Evolutionary conservation across 306 rosid genomes (phyloP), one percentile per base, ranked within the genome.

Genomic region (Cucumis melo): DNA sequence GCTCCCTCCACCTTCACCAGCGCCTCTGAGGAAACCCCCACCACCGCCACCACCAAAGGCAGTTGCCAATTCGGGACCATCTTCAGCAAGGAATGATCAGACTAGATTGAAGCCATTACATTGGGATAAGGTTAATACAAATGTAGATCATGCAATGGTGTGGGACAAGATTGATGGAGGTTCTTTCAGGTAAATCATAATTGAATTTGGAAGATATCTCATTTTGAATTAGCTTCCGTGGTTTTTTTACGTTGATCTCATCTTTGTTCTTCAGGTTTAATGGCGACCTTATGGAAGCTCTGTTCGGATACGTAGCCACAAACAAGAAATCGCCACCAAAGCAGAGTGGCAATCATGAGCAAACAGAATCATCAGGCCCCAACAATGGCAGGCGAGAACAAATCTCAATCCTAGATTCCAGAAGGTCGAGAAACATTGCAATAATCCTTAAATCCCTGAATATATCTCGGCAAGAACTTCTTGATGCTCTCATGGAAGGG

Each of bases 111-210:
- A 91, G 84, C 97, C 96, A 48, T 83, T 93, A 67, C 97, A 89
- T 64, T 91, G 98, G 98, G 98, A 93, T 83, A 93, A 93, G 85
- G 96, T 91, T 62, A 80, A 64, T 44, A 91, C 97, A 7, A 88
- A 81, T 78, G 93, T 81, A 78, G 93, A 91, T 83, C 98, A 87
- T 80, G 86, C 93, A 55, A 87, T 90, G 65, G 97, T 90, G 61
- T 92, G 96, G 96, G 91, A 92, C 83, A 86, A 87, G 87, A 86
- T 93, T 83, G 84, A 86, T 71, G 96, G 87, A 62, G 97, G 96
- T 24, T 89, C 96, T 76, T 88, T 91, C 78, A 41, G 92, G 98
- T 88, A 88, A 34, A 34, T 32, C 60, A 57, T 57, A 29, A 12
- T 53, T 36, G 53, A 57, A 34, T 74, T 72, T 50, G 44, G 59